These are phyloP conservation scores for Antitrichia curtipendula DNA, from an alignment of 225 moss, liverwort and hornwort genomes.

Conservation along the genomic window DNA sequence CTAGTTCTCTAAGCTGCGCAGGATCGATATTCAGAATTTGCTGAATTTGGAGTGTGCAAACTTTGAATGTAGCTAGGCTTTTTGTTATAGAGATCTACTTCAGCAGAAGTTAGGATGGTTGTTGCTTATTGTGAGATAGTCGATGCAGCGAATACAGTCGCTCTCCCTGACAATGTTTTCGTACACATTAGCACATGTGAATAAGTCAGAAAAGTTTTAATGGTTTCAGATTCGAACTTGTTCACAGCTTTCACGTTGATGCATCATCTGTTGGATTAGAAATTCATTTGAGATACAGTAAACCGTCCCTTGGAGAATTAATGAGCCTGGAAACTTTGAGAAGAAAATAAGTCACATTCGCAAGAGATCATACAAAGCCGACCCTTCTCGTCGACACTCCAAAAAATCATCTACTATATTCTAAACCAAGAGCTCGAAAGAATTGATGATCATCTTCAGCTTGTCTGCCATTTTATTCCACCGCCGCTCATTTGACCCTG, in stretches of 20 bases:
- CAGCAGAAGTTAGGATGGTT: not conserved
- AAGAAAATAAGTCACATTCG: not conserved
- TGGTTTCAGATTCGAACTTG: not conserved
- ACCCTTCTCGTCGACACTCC: constrained; percentile 1
- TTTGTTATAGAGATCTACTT: not conserved
- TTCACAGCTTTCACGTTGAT: not conserved
- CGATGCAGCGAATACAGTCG: not conserved
- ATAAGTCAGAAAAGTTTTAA: not conserved
- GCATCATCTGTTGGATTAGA: not conserved
- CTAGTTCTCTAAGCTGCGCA: not conserved
- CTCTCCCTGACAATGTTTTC: not conserved
- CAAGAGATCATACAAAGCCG: constrained; percentile 7
- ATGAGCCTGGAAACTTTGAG: not conserved
- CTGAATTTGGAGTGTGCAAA: not conserved
- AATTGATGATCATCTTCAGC: constrained; percentile 62
- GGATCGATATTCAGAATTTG: not conserved
- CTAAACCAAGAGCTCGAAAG: constrained; percentile 49
- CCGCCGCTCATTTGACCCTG: constrained; percentile 87
- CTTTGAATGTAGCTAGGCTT: not conserved
- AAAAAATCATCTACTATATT: not conserved
- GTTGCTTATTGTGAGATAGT: not conserved
- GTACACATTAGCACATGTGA: not conserved
- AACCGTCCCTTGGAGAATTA: not conserved
- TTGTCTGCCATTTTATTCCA: constrained; percentile 90
- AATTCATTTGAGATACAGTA: not conserved